Percentiles rank a stretch among this genome's conserved stretches.
These are phyloP conservation scores for Nicotiana tomentosiformis DNA, from an alignment of 257 asterid genomes.

Conservation along the genomic window DNA sequence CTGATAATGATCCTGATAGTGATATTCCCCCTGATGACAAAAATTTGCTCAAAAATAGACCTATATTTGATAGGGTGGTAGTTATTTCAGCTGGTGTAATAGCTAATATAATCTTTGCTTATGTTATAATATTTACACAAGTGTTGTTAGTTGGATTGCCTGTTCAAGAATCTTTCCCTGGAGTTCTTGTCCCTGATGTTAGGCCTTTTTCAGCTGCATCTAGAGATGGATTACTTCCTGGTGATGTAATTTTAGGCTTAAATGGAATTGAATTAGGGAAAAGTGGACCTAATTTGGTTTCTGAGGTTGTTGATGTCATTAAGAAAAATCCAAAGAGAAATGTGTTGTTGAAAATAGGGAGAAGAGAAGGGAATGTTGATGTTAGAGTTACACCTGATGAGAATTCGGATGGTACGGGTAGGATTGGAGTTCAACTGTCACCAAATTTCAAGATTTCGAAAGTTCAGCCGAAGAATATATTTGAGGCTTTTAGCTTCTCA, in stretches of 20 bases:
- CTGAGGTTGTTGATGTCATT: conserved; percentile 76
- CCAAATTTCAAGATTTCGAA: conserved; percentile 69
- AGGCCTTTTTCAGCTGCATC: conserved; percentile 90
- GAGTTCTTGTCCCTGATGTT: conserved; percentile 93
- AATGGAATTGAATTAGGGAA: conserved; percentile 45
- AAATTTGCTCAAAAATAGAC: conserved; percentile 83
- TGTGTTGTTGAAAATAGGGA: conserved; percentile 55
- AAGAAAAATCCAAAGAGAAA: conserved; percentile 51
- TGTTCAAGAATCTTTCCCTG: conserved; percentile 93
- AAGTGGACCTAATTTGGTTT: conserved; percentile 62
- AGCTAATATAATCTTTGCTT: conserved; percentile 82
- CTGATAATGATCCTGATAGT: conserved; percentile 96
- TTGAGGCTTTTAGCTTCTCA: conserved; percentile 55
- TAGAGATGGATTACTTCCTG: conserved; percentile 71
- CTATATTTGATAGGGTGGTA: conserved; percentile 68
- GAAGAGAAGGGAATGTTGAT: conserved; percentile 47
- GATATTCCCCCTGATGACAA: conserved; percentile 82
- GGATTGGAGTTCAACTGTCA: conserved; percentile 85
- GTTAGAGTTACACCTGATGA: conserved; percentile 66
- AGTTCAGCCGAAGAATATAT: conserved; percentile 46
- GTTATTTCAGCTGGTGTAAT: conserved; percentile 96
- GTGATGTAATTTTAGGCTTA: conserved; percentile 81
- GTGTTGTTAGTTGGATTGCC: conserved; percentile 87
- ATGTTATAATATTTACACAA: conserved; percentile 66
- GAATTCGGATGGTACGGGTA: conserved; percentile 76